A percentile compares a stretch with the other conserved stretches of the same genome.
These are phyloP conservation scores for Exophiala lecanii-corni DNA, from an alignment of 2,329 filamentous ascomycete species.

Conservation along the genomic window DNA sequence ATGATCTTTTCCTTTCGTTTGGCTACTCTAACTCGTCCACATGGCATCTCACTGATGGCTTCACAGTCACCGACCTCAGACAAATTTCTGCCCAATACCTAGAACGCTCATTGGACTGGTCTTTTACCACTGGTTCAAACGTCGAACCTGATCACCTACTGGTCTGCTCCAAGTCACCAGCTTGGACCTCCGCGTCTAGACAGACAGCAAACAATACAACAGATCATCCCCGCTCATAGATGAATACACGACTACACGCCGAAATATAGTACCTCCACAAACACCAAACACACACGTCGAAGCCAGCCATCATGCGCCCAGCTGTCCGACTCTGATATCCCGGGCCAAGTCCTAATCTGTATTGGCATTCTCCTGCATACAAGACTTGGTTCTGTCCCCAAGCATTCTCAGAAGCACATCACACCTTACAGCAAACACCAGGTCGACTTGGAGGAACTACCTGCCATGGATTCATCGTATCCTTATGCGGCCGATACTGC, in stretches of 20 bases:
- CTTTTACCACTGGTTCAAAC: slow-evolving; percentile 1
- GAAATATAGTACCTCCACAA: neutral
- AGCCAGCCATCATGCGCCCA: slow-evolving; percentile 17
- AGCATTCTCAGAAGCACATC: slow-evolving; percentile 5
- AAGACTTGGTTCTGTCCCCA: slow-evolving; percentile 7
- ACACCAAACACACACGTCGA: slow-evolving; percentile 4
- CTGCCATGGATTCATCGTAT: slow-evolving; percentile 14
- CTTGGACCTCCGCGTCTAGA: slow-evolving; percentile 4
- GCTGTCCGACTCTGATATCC: slow-evolving; percentile 19
- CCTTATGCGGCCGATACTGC: slow-evolving; percentile 6
- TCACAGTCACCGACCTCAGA: slow-evolving; percentile 9
- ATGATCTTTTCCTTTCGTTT: neutral
- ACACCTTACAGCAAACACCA: too few relatives aligned
- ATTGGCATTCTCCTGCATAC: slow-evolving; percentile 11
- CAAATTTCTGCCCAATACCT: neutral
- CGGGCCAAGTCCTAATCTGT: slow-evolving; percentile 4
- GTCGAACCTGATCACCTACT: slow-evolving; percentile 6
- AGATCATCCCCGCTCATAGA: neutral
- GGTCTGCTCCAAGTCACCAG: slow-evolving; percentile 1
- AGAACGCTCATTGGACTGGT: slow-evolving; percentile 7
- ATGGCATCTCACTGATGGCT: slow-evolving; percentile 21
- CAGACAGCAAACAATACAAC: neutral
- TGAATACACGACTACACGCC: neutral
- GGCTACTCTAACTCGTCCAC: slow-evolving; percentile 11
- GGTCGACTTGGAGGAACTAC: too few relatives aligned